Percentiles rank a stretch among this genome's conserved stretches.
Conservation (phyloP, 768 basidiomycete species). For the Trametes punicea region DNA sequence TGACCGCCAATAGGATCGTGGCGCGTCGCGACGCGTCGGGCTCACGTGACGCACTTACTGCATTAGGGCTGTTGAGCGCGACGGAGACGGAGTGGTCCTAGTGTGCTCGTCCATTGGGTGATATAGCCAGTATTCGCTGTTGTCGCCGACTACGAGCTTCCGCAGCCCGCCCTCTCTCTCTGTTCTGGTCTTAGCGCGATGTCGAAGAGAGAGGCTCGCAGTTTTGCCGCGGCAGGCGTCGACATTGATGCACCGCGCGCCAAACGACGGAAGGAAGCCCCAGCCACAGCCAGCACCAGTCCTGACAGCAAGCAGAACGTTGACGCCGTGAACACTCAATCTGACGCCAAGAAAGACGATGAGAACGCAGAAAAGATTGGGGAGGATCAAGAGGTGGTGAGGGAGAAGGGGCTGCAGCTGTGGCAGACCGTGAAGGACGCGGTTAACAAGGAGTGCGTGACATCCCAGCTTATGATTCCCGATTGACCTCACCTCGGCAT, state of each 20-base stretch:
- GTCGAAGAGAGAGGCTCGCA: constrained; percentile 52
- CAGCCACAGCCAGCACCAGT: constrained; percentile 22
- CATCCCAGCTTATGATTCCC: constrained; percentile 29
- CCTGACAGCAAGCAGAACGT: constrained; percentile 24
- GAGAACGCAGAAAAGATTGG: constrained; percentile 28
- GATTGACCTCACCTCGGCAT: constrained; percentile 26
- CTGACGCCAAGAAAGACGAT: constrained; percentile 33
- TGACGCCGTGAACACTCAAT: constrained; percentile 41
- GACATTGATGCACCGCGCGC: constrained; percentile 45
- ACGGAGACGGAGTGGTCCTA: background rate
- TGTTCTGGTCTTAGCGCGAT: constrained; percentile 23
- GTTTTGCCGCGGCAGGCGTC: constrained; percentile 33
- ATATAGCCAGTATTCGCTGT: constrained; percentile 11
- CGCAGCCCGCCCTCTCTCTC: background rate
- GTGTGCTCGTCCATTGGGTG: constrained; percentile 3
- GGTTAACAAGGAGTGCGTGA: constrained; percentile 84
- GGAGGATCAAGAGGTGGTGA: constrained; percentile 40
- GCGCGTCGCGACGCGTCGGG: constrained; percentile 11
- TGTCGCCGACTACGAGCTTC: constrained; percentile 8
- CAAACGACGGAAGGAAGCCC: constrained; percentile 48
- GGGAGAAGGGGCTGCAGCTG: constrained; percentile 65
- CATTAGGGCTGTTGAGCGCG: constrained; percentile 12
- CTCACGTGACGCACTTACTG: constrained; percentile 17
- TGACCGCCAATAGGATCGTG: background rate
- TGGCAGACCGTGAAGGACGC: constrained; percentile 82